Evolutionary conservation across 192 early-diverging fungal species (phyloP).

Genomic region (Coemansia sp.): DNA sequence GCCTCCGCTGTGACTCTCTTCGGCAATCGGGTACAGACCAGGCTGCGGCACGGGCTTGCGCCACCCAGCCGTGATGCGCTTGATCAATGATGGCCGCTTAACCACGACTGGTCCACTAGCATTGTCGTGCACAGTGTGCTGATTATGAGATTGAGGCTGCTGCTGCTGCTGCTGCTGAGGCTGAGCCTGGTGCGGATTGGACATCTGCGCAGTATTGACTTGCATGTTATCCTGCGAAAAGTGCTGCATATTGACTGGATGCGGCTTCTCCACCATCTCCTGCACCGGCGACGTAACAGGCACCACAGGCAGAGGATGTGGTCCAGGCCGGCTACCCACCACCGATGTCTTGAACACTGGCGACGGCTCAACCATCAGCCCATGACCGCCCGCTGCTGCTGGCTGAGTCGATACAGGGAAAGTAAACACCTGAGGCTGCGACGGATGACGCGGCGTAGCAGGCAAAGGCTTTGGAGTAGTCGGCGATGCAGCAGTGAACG

Average conservation of each 20-base stretch:
- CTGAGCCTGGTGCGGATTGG: not conserved
- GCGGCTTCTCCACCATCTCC: conserved; percentile 33
- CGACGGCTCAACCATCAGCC: conserved; percentile 18
- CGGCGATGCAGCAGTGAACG: conserved; percentile 20
- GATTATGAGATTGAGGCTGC: not conserved
- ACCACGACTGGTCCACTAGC: not conserved
- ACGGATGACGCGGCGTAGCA: conserved; percentile 23
- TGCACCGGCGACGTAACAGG: conserved; percentile 5
- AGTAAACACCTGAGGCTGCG: conserved; percentile 33
- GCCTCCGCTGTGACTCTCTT: conserved; percentile 9
- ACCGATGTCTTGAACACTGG: conserved; percentile 27
- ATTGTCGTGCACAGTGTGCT: not conserved
- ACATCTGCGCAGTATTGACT: conserved; percentile 22
- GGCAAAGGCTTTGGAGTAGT: conserved; percentile 32
- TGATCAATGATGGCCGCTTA: conserved; percentile 46
- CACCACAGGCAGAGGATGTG: not conserved
- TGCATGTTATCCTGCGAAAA: conserved; percentile 9
- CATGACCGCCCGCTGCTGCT: not conserved
- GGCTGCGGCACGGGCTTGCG: conserved; percentile 28
- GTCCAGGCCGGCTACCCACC: not conserved
- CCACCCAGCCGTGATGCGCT: conserved; percentile 52
- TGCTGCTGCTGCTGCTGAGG: not conserved
- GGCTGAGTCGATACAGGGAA: conserved; percentile 19
- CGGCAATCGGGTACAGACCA: conserved; percentile 25
- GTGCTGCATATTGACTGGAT: conserved; percentile 12